Evolutionary conservation across 106 monocot species (phyloP), one percentile per base, ranked within the genome.

Genomic region (Narthecium ossifragum): DNA sequence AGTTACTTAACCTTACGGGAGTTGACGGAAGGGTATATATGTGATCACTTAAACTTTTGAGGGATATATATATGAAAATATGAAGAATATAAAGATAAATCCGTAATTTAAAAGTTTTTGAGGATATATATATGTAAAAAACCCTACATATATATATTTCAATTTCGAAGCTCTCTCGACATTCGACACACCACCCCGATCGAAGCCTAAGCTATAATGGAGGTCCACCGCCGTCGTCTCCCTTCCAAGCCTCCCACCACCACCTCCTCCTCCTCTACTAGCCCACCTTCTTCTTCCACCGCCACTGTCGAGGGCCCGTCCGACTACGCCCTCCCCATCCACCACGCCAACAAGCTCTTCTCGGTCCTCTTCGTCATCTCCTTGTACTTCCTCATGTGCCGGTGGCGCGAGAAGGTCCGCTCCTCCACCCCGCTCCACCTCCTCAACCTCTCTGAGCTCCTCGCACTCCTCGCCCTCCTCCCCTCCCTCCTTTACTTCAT

Each of bases 401-500:
- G 74, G 29, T 85, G 85, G 82, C 75, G 83, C 27, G 92, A 83
- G 53, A 83, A 86, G 83, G 59, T 78, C 55, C 71, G 80, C 13
- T 23, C 48, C 31, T 78, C 80, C n/a, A 65, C 67, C 5, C 81
- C 85, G 4, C 75, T 90, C 30, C 78, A 82, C 60, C 31, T 82
- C 20, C 60, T 92, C 61, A 64, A 67, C 40, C 61, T 80, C 26
- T 13, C 68, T 6, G 92, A 92, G 57, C 70, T 84, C 60, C 15
- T 67, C 25, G 77, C 83, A 50, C 56, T 86, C 24, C 62, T 87
- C 60, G 64, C 74, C 68, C 65, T 83, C 53, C 61, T 87, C 51
- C 77, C 75, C 18, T 86, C 92, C 63, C 57, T 92, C 66, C 64
- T 83, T 46, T 86, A 86, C 63, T 78, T 92, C 47, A 57, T 86